These are phyloP conservation scores for Diutina catenulata DNA, from an alignment of 1,139 yeast species.

Conservation along the genomic window DNA sequence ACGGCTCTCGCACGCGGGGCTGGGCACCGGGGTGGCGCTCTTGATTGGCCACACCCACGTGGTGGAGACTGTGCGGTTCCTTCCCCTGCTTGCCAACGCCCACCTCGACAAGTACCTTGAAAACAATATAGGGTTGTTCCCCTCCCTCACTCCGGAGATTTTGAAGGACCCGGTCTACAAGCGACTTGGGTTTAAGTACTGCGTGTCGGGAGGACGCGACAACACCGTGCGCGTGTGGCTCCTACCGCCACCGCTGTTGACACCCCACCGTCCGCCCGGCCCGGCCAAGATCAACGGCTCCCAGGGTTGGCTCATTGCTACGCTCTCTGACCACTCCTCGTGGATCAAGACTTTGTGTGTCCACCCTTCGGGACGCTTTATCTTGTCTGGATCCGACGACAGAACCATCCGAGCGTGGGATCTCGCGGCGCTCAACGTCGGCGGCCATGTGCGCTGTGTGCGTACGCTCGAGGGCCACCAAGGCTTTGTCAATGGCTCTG, in stretches of 20 bases:
- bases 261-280: conserved; percentile 44
- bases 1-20: conserved; percentile 47
- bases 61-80: conserved; percentile 59
- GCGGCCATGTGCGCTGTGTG: conserved; percentile 33
- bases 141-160: conserved; percentile 23
- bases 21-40: conserved; percentile 59
- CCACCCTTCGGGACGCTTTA: conserved; percentile 66
- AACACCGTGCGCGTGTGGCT: conserved; percentile 69
- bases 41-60: conserved; percentile 79
- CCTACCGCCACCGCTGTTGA: conserved; percentile 46
- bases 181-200: conserved; percentile 47
- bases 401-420: conserved; percentile 75
- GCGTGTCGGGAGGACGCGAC: conserved; percentile 78
- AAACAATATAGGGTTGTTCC: conserved; percentile 19
- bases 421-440: conserved; percentile 32
- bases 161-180: conserved; percentile 17
- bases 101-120: conserved; percentile 39
- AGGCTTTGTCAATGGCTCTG: conserved; percentile 58
- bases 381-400: conserved; percentile 75
- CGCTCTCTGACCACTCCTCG: conserved; percentile 63
- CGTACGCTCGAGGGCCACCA: conserved; percentile 53
- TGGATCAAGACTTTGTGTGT: conserved; percentile 69
- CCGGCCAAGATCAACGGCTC: conserved; percentile 42
- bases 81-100: conserved; percentile 42
- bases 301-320: conserved; percentile 47